Percentiles rank a stretch among this genome's conserved stretches.
phyloP scores from a whole-genome alignment of 1,284 basidiomycete species.

The Rhodotorula sp. region DNA sequence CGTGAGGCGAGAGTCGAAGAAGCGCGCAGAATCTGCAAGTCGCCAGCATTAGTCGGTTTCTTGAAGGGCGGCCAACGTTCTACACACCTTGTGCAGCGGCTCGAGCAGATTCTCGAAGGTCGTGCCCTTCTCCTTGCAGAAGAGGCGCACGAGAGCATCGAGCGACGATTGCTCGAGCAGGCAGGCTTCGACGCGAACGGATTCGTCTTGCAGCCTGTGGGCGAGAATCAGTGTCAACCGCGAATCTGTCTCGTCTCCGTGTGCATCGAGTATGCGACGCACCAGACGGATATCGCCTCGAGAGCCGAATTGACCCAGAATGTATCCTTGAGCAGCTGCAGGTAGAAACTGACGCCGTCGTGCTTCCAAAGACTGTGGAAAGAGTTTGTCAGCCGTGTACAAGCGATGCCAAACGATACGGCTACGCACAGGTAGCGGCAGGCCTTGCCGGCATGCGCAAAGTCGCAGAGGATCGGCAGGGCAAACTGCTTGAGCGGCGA shows the following conservation, averaged over 20 bases:
- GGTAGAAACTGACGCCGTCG: constrained; percentile 61
- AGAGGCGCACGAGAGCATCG: constrained; percentile 74
- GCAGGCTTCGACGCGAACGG: constrained; percentile 85
- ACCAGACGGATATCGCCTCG: constrained; percentile 89
- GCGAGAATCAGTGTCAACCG: background rate
- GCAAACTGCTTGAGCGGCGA: constrained; percentile 96
- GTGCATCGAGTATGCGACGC: constrained; percentile 43
- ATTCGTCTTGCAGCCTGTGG: constrained; percentile 86
- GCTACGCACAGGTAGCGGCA: constrained; percentile 67
- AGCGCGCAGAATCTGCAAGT: constrained; percentile 68
- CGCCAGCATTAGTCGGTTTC: background rate
- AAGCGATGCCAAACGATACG: too few species aligned
- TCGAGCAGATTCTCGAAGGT: constrained; percentile 95
- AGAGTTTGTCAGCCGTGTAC: background rate
- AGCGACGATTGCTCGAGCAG: constrained; percentile 68
- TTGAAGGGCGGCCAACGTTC: background rate
- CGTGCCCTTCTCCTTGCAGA: constrained; percentile 80
- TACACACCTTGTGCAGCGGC: constrained; percentile 54
- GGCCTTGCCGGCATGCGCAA: constrained; percentile 88
- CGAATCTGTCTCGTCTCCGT: too few species aligned
- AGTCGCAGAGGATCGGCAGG: constrained; percentile 89
- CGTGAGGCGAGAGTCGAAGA: constrained; percentile 72
- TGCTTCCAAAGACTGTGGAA: constrained; percentile 45
- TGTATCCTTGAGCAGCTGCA: constrained; percentile 80
- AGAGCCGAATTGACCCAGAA: constrained; percentile 94